Evolutionary conservation across 1,139 yeast genomes (phyloP), one percentile per base, ranked within the genome.

Genomic region (Yamadazyma conglobata): DNA sequence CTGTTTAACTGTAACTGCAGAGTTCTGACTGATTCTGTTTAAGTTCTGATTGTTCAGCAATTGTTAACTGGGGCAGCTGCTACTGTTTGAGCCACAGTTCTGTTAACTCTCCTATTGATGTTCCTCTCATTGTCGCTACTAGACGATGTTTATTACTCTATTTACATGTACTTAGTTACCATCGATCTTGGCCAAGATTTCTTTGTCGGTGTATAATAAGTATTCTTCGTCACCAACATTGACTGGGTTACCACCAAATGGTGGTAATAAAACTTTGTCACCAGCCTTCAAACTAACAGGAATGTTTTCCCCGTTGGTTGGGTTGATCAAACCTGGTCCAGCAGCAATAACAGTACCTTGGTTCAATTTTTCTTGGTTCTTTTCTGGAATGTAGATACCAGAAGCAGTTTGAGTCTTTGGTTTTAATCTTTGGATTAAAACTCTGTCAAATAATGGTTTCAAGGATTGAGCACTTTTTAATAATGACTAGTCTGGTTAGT

Each of bases 381-480:
- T 87, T 68, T 91, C 98, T 43, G 98, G 98, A 46, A 91, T 84
- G 70, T 79, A 87, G 55, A 91, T 78, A 53, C 98, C 98, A 27
- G 95, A 81, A 34, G 96, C 86, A 37, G 98, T 91, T 70, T 88
- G 77, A 50, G 91, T 75, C 54, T 87, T 80, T 38, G 96, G 95
- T 74, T 88, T 88, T 54, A 85, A 65, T 64, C 96, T 84, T 70
- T 88, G 96, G 42, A 91, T 96, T 46, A 91, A 77, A 38, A 91
- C 91, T 67, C 97, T 84, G 79, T 91, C 97, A 50, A 91, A 74
- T 49, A 91, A 78, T 45, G 98, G 98, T 50, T 82, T 79, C 54
- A 91, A 83, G 44, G 88, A 74, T 65, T 86, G 82, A 48, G 88
- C 93, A 46, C 88, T 79, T 64, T 85, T 87, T 61, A 91, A 71